Evolutionary conservation across 2,329 filamentous ascomycete species (phyloP).

Genomic region (Penicillium sp.): DNA sequence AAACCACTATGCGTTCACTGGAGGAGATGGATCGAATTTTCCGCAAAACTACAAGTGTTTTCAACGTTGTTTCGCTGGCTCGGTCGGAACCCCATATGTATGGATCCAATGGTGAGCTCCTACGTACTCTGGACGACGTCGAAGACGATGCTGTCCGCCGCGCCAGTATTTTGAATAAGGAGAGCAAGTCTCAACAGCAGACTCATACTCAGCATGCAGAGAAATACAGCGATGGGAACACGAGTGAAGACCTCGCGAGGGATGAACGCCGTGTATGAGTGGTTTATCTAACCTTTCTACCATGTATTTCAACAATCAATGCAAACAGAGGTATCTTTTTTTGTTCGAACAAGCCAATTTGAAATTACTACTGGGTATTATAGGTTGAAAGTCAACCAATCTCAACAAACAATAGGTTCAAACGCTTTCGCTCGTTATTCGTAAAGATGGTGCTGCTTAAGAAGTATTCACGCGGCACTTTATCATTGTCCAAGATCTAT

Average conservation of each 20-base stretch:
- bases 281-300: too few relatives aligned
- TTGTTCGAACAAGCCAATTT: too few relatives aligned
- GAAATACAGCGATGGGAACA: slow-evolving; percentile 19
- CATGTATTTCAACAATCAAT: too few relatives aligned
- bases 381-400: neutral
- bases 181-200: slow-evolving; percentile 6
- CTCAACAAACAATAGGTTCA: neutral
- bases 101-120: slow-evolving; percentile 59
- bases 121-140: slow-evolving; percentile 54
- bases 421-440: neutral
- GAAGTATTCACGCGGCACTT: neutral
- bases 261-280: neutral
- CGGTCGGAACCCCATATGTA: slow-evolving; percentile 57
- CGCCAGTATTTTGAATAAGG: slow-evolving; percentile 29
- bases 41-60: slow-evolving; percentile 54
- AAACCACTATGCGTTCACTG: slow-evolving; percentile 61
- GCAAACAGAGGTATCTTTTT: too few relatives aligned
- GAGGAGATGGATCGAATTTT: slow-evolving; percentile 73
- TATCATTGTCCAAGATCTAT: neutral
- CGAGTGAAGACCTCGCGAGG: slow-evolving; percentile 11
- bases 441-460: neutral
- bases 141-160: slow-evolving; percentile 44
- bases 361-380: too few relatives aligned
- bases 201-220: slow-evolving; percentile 19
- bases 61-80: slow-evolving; percentile 54